Evolutionary conservation across 2,329 filamentous ascomycete species (phyloP), one percentile per base, ranked within the genome.

Genomic region (Grosmannia penicillata): DNA sequence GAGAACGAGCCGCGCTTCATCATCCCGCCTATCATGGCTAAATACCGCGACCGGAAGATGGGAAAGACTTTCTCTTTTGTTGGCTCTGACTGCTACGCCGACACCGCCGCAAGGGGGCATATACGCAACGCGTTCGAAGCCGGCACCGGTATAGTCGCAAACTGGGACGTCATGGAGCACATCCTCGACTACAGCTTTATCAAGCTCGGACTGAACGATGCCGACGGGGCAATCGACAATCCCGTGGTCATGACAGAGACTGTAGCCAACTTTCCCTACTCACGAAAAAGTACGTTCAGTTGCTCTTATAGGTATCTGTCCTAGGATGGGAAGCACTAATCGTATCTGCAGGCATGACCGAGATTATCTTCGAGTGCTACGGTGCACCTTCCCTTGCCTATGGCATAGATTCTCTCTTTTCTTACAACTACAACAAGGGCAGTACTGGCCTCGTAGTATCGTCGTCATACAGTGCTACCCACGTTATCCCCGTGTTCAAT

Each of bases 121-220:
- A 79, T 93, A 43, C 80, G 89, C 55, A 82, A 84, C 56, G 80
- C 87, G 1, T 96, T 95, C 51, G 91, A 98, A 56, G 73, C 80
- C 2, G 87, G 87, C 19, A 89, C 80, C 32, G 89, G 87, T 46
- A 80, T 98, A 34, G 76, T 96, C 43, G 87, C 84, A 57, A 96
- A 96, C 55, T 98, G 93, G 86, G 91, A 98, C 58, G 87, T 86
- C 25, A 86, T 94, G 75, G 91, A 98, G 58, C 86, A 89, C 42
- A 69, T 95, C 6, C 62, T 98, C 33, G 91, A 98, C 61, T 95
- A 95, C 57, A 72, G 87, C 30, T 98, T 98, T 56, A 68, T 95
- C 48, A 96, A 95, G 61, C 63, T 98, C 39, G 91, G 91, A 5
- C 70, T 98, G 49, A 85, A 93, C 47, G 75, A 75, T 14, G 65